These are phyloP conservation scores for Eutrema salsugineum DNA, from an alignment of 441 rosid species.

Conservation along the genomic window DNA sequence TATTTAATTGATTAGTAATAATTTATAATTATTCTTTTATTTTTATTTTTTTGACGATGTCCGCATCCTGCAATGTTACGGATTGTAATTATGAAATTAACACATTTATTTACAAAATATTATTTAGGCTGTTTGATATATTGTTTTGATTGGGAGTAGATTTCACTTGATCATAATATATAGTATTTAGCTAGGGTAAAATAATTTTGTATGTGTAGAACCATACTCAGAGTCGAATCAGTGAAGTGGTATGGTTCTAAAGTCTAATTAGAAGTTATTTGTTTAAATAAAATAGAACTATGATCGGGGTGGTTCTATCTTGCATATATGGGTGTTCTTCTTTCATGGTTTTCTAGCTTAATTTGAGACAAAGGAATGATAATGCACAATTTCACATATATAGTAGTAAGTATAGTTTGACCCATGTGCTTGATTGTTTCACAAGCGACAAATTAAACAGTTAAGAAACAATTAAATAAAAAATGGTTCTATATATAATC, in stretches of 20 bases:
- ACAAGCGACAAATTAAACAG: conserved; percentile 45
- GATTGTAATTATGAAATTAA: background rate
- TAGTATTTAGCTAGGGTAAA: background rate
- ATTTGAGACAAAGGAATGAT: conserved; percentile 5
- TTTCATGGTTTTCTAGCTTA: conserved; percentile 26
- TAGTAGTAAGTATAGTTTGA: conserved; percentile 3
- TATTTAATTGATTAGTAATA: too few species aligned
- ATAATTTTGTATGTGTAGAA: background rate
- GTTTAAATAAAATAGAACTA: background rate
- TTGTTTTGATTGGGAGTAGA: background rate
- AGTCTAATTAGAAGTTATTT: background rate
- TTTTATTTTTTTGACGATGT: background rate
- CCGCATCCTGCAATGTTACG: background rate
- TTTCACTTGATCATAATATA: background rate
- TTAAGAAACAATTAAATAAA: background rate
- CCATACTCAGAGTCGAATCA: background rate
- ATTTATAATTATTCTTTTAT: too few species aligned
- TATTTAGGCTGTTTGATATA: too few species aligned
- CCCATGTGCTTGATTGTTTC: conserved; percentile 39
- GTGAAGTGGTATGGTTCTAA: background rate
- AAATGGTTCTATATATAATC: conserved; percentile 8
- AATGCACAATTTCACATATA: background rate
- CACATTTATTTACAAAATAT: background rate
- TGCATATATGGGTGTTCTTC: conserved; percentile 1
- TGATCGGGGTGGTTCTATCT: background rate